phyloP scores from a whole-genome alignment of 805 yeast species.

The Ogataea trehalophila region DNA sequence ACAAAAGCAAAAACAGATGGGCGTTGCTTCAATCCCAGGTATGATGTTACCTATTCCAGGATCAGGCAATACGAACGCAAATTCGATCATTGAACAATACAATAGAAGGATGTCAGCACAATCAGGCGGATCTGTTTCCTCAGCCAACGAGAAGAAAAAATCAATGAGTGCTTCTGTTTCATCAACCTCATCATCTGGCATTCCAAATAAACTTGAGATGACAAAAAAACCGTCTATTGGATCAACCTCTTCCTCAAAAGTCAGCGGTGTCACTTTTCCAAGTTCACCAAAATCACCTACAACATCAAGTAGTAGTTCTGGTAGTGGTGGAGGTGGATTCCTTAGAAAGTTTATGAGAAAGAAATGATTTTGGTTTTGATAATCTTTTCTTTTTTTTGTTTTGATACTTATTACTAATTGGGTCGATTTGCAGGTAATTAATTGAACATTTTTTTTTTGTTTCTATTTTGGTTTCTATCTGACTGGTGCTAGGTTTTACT shows the following conservation, averaged over 20 bases:
- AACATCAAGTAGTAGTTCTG: background rate
- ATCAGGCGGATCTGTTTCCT: background rate
- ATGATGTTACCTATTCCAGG: constrained; percentile 1
- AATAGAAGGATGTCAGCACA: constrained; percentile 26
- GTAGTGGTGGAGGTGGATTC: constrained; percentile 9
- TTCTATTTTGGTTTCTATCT: too few relatives aligned
- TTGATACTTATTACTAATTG: background rate
- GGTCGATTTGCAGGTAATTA: too few relatives aligned
- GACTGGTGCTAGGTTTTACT: too few relatives aligned
- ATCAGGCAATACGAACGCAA: constrained; percentile 3
- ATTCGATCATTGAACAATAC: constrained; percentile 28
- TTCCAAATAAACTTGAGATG: background rate
- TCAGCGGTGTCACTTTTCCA: background rate
- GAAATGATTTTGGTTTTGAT: background rate
- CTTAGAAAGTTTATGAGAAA: constrained; percentile 9
- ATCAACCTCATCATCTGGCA: background rate
- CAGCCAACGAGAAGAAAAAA: background rate
- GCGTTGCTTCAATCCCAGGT: background rate
- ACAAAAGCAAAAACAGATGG: background rate
- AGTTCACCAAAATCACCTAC: background rate
- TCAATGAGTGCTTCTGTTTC: background rate
- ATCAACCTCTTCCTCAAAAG: background rate
- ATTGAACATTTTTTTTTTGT: too few relatives aligned
- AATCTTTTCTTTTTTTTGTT: background rate
- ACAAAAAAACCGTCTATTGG: background rate